These are phyloP conservation scores for Suillus lakei DNA, from an alignment of 768 basidiomycete genomes.

Conservation along the genomic window DNA sequence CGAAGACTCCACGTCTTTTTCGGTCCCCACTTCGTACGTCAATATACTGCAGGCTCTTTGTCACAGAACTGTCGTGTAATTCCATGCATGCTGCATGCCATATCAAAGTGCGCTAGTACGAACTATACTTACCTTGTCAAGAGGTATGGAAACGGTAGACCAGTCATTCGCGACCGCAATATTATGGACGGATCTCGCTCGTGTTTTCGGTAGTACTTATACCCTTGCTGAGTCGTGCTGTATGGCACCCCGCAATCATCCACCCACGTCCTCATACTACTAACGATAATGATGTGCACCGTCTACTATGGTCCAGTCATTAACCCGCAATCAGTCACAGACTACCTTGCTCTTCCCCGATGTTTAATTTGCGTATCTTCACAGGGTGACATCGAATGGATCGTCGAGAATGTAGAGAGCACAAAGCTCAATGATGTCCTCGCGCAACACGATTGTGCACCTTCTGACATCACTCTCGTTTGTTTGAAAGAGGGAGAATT, in stretches of 20 bases:
- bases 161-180: conserved; percentile 1
- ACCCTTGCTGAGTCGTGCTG: not conserved
- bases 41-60: not conserved
- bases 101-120: not conserved
- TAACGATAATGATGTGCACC: conserved; percentile 26
- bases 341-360: conserved; percentile 51
- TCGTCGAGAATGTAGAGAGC: conserved; percentile 60
- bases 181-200: not conserved
- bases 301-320: conserved; percentile 64
- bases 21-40: not conserved
- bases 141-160: not conserved
- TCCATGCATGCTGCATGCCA: not conserved
- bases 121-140: not conserved
- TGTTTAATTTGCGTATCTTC: conserved; percentile 58
- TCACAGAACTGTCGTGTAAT: not conserved
- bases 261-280: not conserved
- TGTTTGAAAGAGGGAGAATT: conserved; percentile 61
- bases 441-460: conserved; percentile 51
- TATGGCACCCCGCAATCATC: not conserved
- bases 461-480: conserved; percentile 38
- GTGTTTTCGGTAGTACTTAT: conserved; percentile 1
- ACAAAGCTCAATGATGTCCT: conserved; percentile 54
- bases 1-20: not conserved
- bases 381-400: conserved; percentile 70
- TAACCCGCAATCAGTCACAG: conserved; percentile 50